These are phyloP conservation scores for Tolypocladium nubicola DNA, from an alignment of 2,329 filamentous ascomycete genomes.

Conservation along the genomic window DNA sequence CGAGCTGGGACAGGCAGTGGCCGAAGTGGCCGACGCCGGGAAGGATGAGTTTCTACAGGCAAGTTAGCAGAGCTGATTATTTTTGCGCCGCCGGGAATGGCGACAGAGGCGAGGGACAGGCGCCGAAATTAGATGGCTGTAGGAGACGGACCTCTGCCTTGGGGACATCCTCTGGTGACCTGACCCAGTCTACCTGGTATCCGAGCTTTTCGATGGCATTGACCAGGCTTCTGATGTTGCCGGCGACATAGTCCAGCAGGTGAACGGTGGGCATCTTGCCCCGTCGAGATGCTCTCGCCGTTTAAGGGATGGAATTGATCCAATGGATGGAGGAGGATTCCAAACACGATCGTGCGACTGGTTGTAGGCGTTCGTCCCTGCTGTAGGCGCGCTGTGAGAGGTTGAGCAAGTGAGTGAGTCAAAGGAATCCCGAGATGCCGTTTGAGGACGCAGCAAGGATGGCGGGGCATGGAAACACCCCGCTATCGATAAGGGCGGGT, in stretches of 20 bases:
- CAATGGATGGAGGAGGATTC: neutral
- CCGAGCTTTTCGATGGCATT: slow-evolving; percentile 97
- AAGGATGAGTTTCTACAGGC: slow-evolving; percentile 72
- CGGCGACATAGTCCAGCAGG: slow-evolving; percentile 81
- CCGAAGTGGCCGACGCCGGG: slow-evolving; percentile 97
- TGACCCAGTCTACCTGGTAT: slow-evolving; percentile 88
- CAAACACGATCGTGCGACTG: neutral
- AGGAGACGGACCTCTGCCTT: slow-evolving; percentile 61
- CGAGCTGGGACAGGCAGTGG: slow-evolving; percentile 81
- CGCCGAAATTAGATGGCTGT: neutral
- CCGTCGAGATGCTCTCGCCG: neutral
- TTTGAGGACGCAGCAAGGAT: neutral
- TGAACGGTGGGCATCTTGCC: slow-evolving; percentile 64
- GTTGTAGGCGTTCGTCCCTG: neutral
- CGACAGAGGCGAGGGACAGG: neutral
- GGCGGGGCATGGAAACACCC: neutral
- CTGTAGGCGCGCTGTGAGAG: slow-evolving; percentile 4
- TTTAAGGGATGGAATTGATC: neutral
- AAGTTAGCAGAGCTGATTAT: neutral
- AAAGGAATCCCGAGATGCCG: neutral
- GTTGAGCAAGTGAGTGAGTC: slow-evolving; percentile 1
- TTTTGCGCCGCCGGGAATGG: neutral
- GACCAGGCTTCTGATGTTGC: slow-evolving; percentile 89
- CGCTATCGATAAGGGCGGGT: slow-evolving; percentile 1
- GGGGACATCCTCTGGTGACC: slow-evolving; percentile 69